A percentile compares a stretch with the other conserved stretches of the same genome.
phyloP scores from a whole-genome alignment of 2,329 filamentous ascomycete species.

The Teratosphaeriaceae sp. region DNA sequence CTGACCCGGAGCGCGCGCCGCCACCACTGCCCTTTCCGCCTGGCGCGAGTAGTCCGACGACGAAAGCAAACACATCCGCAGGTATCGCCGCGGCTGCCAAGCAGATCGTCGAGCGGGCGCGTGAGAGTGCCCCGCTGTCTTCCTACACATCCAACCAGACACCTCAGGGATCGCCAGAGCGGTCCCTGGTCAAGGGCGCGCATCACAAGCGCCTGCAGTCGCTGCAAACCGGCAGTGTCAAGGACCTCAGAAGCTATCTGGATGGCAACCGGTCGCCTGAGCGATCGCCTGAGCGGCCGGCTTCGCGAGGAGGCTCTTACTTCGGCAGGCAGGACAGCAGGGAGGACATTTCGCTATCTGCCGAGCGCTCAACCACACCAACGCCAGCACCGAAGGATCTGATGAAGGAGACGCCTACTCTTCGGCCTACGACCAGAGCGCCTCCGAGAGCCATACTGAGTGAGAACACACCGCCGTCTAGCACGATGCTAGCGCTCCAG shows the following conservation, averaged over 20 bases:
- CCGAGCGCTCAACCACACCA: conserved; percentile 33
- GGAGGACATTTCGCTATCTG: conserved; percentile 22
- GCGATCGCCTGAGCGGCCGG: conserved; percentile 32
- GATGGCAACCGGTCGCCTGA: conserved; percentile 57
- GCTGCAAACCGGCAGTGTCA: conserved; percentile 67
- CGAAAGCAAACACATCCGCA: conserved; percentile 66
- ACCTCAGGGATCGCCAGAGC: conserved; percentile 62
- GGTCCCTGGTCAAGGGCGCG: conserved; percentile 56
- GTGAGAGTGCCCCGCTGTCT: conserved; percentile 59
- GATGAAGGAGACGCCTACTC: conserved; percentile 38
- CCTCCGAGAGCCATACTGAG: conserved; percentile 72
- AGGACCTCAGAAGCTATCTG: conserved; percentile 76
- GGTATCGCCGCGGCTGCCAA: conserved; percentile 86
- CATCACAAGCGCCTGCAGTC: conserved; percentile 79
- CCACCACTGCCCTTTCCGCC: conserved; percentile 88
- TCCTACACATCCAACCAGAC: conserved; percentile 61
- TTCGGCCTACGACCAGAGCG: conserved; percentile 55
- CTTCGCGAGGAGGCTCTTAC: conserved; percentile 17
- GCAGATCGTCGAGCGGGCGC: conserved; percentile 75
- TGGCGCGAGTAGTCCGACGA: conserved; percentile 62
- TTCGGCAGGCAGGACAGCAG: conserved; percentile 23
- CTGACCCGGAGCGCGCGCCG: conserved; percentile 88
- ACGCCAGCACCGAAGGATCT: conserved; percentile 37
- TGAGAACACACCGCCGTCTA: conserved; percentile 87
- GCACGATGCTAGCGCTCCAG: conserved; percentile 88